phyloP scores from a whole-genome alignment of 1,284 basidiomycete genomes.

The Mycocalia duriaeana region DNA sequence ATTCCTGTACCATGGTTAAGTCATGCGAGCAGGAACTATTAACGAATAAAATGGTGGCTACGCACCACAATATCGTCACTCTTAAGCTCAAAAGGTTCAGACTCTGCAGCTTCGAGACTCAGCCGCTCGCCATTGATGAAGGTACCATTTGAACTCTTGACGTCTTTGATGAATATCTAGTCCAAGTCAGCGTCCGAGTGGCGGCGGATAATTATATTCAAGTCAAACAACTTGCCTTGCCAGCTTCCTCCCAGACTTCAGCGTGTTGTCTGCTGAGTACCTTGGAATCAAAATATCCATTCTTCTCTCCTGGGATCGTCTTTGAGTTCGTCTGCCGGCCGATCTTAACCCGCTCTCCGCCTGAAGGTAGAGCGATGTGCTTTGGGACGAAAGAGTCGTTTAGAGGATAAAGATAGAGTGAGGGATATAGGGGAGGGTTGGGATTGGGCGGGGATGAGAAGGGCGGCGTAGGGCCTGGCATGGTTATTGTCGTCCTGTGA shows the following conservation, averaged over 20 bases:
- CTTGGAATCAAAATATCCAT: constrained; percentile 97
- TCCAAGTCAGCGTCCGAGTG: too few species aligned
- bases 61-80: constrained; percentile 77
- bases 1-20: constrained; percentile 63
- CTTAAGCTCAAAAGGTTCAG: constrained; percentile 91
- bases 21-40: constrained; percentile 5
- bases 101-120: constrained; percentile 87
- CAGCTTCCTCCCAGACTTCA: constrained; percentile 93
- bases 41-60: constrained; percentile 7
- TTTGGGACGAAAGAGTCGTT: constrained; percentile 97
- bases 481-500: too few species aligned
- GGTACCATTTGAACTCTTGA: constrained; percentile 97
- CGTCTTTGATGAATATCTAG: constrained; percentile 96
- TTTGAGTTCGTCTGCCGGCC: constrained; percentile 98
- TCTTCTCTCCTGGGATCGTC: constrained; percentile 88
- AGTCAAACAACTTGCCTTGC: constrained; percentile 57
- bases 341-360: constrained; percentile 85
- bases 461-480: too few species aligned
- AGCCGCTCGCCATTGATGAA: constrained; percentile 96
- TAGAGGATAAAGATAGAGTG: constrained; percentile 89
- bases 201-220: too few species aligned
- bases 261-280: constrained; percentile 95
- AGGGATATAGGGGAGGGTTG: constrained; percentile 41
- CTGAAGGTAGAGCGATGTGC: constrained; percentile 81
- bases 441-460: too few species aligned